These are phyloP conservation scores for Dothideomycetidae sp. DNA, from an alignment of 2,329 filamentous ascomycete genomes.

Conservation along the genomic window DNA sequence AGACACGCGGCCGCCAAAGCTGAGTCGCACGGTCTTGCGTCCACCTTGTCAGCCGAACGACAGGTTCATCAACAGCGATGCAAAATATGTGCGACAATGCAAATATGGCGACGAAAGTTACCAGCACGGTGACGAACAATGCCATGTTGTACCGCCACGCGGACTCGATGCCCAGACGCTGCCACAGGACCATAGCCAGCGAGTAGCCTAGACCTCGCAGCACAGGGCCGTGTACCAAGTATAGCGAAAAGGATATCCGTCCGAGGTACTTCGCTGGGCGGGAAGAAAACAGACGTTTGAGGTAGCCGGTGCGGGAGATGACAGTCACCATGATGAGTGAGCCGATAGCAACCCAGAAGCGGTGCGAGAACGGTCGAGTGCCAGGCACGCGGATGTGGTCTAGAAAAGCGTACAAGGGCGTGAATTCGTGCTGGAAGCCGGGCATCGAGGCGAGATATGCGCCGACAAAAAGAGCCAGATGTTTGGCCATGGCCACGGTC, in stretches of 20 bases:
- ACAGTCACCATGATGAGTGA: constrained; percentile 39
- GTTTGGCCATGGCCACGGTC: constrained; percentile 30
- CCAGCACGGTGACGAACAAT: constrained; percentile 40
- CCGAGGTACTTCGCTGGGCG: constrained; percentile 43
- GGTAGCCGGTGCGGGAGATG: constrained; percentile 31
- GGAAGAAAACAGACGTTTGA: constrained; percentile 39
- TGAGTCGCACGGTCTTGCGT: too few relatives aligned
- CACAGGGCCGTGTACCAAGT: constrained; percentile 46
- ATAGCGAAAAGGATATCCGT: constrained; percentile 46
- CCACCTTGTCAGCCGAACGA: constrained; percentile 44
- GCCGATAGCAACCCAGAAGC: constrained; percentile 44
- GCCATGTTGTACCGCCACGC: constrained; percentile 36
- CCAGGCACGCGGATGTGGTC: constrained; percentile 13
- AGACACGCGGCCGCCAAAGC: too few relatives aligned
- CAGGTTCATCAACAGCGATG: constrained; percentile 41
- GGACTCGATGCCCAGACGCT: constrained; percentile 32
- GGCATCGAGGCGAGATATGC: constrained; percentile 35
- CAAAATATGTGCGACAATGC: constrained; percentile 45
- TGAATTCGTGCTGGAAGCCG: constrained; percentile 4
- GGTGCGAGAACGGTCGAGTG: constrained; percentile 21
- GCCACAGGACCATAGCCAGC: constrained; percentile 37
- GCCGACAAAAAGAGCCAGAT: constrained; percentile 24
- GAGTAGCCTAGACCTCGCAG: constrained; percentile 41
- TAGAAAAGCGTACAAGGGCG: constrained; percentile 45
- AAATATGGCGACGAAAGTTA: constrained; percentile 40